Evolutionary conservation across 2,329 filamentous ascomycete species (phyloP), one percentile per base, ranked within the genome.

Genomic region (Fusarium nanum): DNA sequence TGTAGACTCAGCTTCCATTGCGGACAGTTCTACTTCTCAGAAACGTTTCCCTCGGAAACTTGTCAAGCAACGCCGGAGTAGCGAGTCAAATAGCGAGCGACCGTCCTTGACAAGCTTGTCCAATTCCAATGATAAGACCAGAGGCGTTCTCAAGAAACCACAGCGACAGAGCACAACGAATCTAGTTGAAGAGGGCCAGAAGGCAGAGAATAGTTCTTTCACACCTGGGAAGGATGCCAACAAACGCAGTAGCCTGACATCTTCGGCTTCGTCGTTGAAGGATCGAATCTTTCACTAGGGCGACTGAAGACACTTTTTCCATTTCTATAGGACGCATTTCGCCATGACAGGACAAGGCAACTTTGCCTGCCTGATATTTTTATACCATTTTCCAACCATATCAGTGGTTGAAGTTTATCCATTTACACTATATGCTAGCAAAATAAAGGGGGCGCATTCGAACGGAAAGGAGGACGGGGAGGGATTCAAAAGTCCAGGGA

Each of bases 1-100:
- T 11, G 70, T 74, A 10, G 79, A 81, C 27, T 67, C 67, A 18
- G 73, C 64, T 5, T 77, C 76, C 4, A 32, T 65, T n/a, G 66
- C 75, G 12, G 69, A 73, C 52, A 72, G 73, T 48, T 59, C 66
- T 20, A 63, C 62, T 14, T 63, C 70, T 23, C 76, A 76, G 20
- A 83, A 79, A 64, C 76, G 80, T n/a, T 76, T 77, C 48, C 80
- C 78, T 37, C 80, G 78, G 54, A 84, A 84, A 69, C 75, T 84
- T 34, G 80, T 77, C 22, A 85, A 85, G 74, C 77, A 68, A 54
- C 79, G 81, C 27, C 78, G 76, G 27, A 80, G 72, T 62, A 82
- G 77, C 70, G 81, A 82, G 32, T 71, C 70, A 13, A 73, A 68
- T 30, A 56, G 70, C 22, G 81, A 82, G 54, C 80, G 76, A 57